Evolutionary conservation across 1,139 yeast genomes (phyloP).

Genomic region (Geotrichum phurueaensis): DNA sequence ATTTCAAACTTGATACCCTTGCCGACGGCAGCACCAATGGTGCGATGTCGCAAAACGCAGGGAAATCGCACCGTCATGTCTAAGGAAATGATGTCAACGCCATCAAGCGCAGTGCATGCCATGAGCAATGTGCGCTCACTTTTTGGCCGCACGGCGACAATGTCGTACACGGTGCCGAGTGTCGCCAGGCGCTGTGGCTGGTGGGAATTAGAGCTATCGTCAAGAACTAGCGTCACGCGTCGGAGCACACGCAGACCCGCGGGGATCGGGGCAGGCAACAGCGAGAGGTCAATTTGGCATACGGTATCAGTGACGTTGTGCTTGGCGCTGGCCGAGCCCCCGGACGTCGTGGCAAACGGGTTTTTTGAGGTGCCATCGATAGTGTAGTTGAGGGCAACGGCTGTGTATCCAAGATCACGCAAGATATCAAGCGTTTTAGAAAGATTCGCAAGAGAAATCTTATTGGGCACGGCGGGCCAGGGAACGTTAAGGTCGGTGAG

Average conservation of each 20-base stretch:
- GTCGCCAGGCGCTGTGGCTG: conserved; percentile 61
- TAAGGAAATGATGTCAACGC: conserved; percentile 73
- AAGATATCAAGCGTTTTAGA: conserved; percentile 25
- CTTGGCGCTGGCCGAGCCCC: neutral
- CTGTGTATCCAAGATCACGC: conserved; percentile 55
- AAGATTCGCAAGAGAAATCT: conserved; percentile 16
- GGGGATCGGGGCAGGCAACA: conserved; percentile 31
- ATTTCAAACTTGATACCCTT: conserved; percentile 82
- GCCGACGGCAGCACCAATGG: conserved; percentile 74
- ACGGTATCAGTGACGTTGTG: conserved; percentile 26
- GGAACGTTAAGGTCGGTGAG: conserved; percentile 72
- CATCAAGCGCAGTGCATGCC: conserved; percentile 61
- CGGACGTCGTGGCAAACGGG: conserved; percentile 25
- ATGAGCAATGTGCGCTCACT: conserved; percentile 74
- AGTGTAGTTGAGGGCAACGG: conserved; percentile 66
- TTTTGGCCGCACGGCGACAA: conserved; percentile 74
- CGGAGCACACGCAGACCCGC: conserved; percentile 53
- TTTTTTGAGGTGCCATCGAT: conserved; percentile 45
- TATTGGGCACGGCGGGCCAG: conserved; percentile 63
- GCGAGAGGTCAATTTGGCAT: conserved; percentile 38
- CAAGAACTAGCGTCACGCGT: conserved; percentile 66
- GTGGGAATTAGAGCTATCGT: conserved; percentile 51
- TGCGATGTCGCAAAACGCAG: conserved; percentile 73
- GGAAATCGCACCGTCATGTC: conserved; percentile 64
- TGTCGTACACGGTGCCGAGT: conserved; percentile 47